phyloP scores from a whole-genome alignment of 2,329 filamentous ascomycete genomes.

The Fusarium continuum region DNA sequence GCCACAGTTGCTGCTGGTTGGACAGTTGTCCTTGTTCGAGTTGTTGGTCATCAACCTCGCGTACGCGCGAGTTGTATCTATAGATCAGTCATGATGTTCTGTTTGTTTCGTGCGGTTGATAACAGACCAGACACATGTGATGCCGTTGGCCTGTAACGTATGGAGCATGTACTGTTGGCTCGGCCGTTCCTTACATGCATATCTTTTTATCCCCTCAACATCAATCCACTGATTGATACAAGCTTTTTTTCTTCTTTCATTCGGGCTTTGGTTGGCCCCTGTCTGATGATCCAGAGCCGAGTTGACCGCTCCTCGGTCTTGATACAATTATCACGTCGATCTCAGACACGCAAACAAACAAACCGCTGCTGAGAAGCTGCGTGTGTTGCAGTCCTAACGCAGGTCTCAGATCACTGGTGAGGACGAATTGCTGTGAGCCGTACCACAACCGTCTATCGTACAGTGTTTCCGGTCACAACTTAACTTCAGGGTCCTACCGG shows the following conservation, averaged over 20 bases:
- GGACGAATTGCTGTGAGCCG: slow-evolving; percentile 33
- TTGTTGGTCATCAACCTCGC: slow-evolving; percentile 11
- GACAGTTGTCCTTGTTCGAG: slow-evolving; percentile 16
- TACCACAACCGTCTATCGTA: slow-evolving; percentile 31
- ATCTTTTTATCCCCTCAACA: slow-evolving; percentile 16
- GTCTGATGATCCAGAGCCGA: slow-evolving; percentile 22
- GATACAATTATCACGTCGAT: slow-evolving; percentile 22
- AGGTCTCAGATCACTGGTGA: slow-evolving; percentile 32
- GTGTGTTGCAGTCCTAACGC: slow-evolving; percentile 11
- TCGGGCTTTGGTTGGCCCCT: slow-evolving; percentile 1
- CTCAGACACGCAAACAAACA: slow-evolving; percentile 33
- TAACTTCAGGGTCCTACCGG: slow-evolving; percentile 18
- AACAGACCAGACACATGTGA: slow-evolving; percentile 6
- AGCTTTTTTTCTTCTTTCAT: background rate
- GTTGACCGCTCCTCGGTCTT: slow-evolving; percentile 32
- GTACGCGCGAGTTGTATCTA: slow-evolving; percentile 23
- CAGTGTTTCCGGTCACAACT: slow-evolving; percentile 34
- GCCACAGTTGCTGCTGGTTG: slow-evolving; percentile 38
- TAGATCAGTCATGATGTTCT: slow-evolving; percentile 10
- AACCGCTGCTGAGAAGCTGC: slow-evolving; percentile 9
- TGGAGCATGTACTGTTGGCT: background rate
- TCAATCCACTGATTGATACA: slow-evolving; percentile 1
- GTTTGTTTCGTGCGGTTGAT: slow-evolving; percentile 5
- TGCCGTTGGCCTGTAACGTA: slow-evolving; percentile 2
- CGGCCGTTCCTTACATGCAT: slow-evolving; percentile 14